Conservation (phyloP, 2,329 filamentous ascomycete species). For the Claviceps humidiphila region DNA sequence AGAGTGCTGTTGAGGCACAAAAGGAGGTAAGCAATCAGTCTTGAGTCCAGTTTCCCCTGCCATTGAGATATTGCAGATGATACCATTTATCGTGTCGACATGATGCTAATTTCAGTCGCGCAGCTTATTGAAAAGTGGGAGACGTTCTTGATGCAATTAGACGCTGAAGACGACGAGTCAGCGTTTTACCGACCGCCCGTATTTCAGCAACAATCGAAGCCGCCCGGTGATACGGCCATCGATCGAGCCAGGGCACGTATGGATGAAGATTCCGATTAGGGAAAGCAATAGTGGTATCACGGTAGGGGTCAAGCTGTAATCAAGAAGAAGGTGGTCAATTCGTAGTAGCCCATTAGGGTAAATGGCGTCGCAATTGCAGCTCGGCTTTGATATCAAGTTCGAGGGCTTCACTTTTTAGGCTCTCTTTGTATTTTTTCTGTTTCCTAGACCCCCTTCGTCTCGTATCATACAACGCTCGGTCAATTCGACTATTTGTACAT, state of each 20-base stretch:
- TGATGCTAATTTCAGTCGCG: slow-evolving; percentile 5
- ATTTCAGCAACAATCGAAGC: slow-evolving; percentile 35
- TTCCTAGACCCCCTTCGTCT: slow-evolving; percentile 2
- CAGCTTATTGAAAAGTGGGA: slow-evolving; percentile 84
- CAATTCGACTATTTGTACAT: slow-evolving; percentile 21
- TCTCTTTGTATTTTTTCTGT: slow-evolving; percentile 9
- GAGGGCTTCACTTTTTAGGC: slow-evolving; percentile 5
- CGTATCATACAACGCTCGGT: slow-evolving; percentile 24
- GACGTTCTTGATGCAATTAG: slow-evolving; percentile 90
- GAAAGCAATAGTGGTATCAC: slow-evolving; percentile 4
- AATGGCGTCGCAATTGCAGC: neutral
- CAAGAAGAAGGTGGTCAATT: neutral
- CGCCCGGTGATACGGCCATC: slow-evolving; percentile 43
- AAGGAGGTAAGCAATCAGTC: slow-evolving; percentile 61
- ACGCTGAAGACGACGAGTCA: slow-evolving; percentile 76
- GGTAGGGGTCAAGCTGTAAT: neutral
- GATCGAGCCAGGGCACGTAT: slow-evolving; percentile 46
- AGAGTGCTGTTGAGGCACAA: slow-evolving; percentile 93
- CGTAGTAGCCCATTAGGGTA: slow-evolving; percentile 6
- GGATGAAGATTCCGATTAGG: slow-evolving; percentile 42
- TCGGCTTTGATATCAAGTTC: slow-evolving; percentile 6
- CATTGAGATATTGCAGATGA: neutral
- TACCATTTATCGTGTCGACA: neutral
- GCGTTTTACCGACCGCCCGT: slow-evolving; percentile 52
- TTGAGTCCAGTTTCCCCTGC: slow-evolving; percentile 8